Base-by-base conservation (phyloP, 2,329 filamentous ascomycete species). In the Westerdykella sp. region DNA sequence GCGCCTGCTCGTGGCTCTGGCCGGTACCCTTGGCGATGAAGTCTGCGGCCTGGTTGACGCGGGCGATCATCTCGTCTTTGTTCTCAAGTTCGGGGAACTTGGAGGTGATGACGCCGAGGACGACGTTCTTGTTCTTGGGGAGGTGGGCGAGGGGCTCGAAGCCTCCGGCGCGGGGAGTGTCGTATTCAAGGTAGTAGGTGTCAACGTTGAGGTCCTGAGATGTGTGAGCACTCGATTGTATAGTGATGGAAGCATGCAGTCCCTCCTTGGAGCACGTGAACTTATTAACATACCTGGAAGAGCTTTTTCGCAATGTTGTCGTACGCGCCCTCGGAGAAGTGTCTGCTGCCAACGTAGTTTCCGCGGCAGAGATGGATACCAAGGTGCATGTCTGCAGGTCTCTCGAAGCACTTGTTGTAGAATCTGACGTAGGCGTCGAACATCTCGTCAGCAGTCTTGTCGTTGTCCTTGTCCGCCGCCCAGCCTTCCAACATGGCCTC, bases 401-500 rank as follows among this genome's bases (percentile, higher is more conserved):
- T 69, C 55, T 63, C 70, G 58, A 87, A 74, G 56, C 75, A 79
- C 64, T 85, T 81, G 63, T 89, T 89, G 73, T 89, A 89, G 51
- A 87, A 78, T 48, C 76, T 73, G 63, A 90, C 84, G 68, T 90
- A 90, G 22, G 82, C 78, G 54, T 87, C 82, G 16, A 90, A 77
- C 36, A 87, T 79, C 52, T 83, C 80, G 38, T 86, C 83, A 6
- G 84, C 78, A 1, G 78, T 78, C 63, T 81, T 79, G 41, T 77
- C 77, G 61, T 89, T 87, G 55, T 81, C 75, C 38, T 75, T 67
- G 60, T 88, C 85, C 12, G 76, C 76, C 42, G 78, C 54, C 63
- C 63, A 67, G 35, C 63, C 63, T 15, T 60, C 61, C 44, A 67
- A 45, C 62, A 65, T 65, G 23, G 60, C 49, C 34, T 65, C 49